Percentiles rank a stretch among this genome's conserved stretches.
These are phyloP conservation scores for Thielaviopsis ethacetica DNA, from an alignment of 2,329 filamentous ascomycete species.

Conservation along the genomic window DNA sequence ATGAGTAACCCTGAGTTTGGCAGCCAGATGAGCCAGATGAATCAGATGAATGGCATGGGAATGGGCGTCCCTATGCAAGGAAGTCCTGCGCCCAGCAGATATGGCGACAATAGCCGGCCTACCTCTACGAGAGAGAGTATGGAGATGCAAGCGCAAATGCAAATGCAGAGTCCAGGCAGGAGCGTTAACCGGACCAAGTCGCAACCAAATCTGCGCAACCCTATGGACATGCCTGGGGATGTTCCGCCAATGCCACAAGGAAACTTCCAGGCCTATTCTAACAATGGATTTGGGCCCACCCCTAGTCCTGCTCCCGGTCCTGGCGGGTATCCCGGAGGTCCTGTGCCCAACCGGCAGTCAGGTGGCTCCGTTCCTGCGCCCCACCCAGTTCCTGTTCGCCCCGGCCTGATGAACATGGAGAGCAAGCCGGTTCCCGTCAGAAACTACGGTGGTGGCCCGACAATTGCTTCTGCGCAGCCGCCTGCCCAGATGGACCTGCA, in stretches of 20 bases:
- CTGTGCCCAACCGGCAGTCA: constrained; percentile 5
- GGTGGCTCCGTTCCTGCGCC: constrained; percentile 17
- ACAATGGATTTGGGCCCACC: background rate
- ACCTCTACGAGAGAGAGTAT: background rate
- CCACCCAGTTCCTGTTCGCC: constrained; percentile 46
- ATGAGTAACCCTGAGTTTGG: constrained; percentile 17
- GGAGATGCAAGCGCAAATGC: background rate
- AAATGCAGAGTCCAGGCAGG: constrained; percentile 23
- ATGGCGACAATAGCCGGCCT: constrained; percentile 1
- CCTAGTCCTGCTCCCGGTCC: background rate
- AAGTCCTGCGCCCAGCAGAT: constrained; percentile 11
- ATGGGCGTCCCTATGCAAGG: constrained; percentile 2
- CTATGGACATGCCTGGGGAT: constrained; percentile 59
- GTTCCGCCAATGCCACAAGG: constrained; percentile 31
- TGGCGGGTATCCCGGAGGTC: background rate
- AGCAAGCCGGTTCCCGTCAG: constrained; percentile 42
- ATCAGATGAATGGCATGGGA: constrained; percentile 2
- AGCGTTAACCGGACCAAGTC: constrained; percentile 46
- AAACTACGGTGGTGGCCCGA: constrained; percentile 26
- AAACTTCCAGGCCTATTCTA: constrained; percentile 5
- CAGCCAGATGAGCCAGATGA: constrained; percentile 8
- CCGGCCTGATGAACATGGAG: constrained; percentile 41
- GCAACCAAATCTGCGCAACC: constrained; percentile 48
- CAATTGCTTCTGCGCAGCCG: constrained; percentile 24
- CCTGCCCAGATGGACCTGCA: constrained; percentile 17